Percentiles rank a stretch among this genome's conserved stretches.
phyloP scores from a whole-genome alignment of 306 rosid genomes.

The Prunus fruticosa region DNA sequence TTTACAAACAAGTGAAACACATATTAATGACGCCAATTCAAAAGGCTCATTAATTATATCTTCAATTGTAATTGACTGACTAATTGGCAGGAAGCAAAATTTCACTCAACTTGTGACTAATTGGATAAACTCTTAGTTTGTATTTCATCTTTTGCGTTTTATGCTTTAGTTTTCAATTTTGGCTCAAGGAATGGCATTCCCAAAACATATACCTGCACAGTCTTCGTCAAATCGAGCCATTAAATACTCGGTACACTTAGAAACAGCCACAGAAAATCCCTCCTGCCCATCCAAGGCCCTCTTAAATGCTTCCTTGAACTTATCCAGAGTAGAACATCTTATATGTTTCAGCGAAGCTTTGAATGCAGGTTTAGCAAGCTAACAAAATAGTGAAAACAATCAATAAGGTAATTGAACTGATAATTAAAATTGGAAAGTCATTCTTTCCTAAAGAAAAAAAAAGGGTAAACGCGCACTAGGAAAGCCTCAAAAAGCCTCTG shows the following conservation, averaged over 20 bases:
- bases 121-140: neutral
- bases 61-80: too few relatives aligned
- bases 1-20: neutral
- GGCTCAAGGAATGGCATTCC: neutral
- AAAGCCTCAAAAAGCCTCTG: neutral
- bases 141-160: slow-evolving; percentile 13
- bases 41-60: neutral
- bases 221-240: slow-evolving; percentile 66
- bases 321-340: slow-evolving; percentile 70
- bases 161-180: slow-evolving; percentile 9
- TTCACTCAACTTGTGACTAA: neutral
- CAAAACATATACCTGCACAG: slow-evolving; percentile 66
- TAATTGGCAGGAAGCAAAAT: neutral
- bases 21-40: neutral
- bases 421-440: neutral
- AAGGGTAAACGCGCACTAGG: neutral
- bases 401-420: neutral
- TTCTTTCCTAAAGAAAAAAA: neutral
- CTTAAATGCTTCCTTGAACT: slow-evolving; percentile 79
- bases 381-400: slow-evolving; percentile 28
- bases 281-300: slow-evolving; percentile 78
- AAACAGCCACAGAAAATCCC: slow-evolving; percentile 73
- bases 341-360: slow-evolving; percentile 72
- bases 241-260: slow-evolving; percentile 40
- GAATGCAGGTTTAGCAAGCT: slow-evolving; percentile 89